Evolutionary conservation across 2,329 filamentous ascomycete species (phyloP).

Genomic region (Aureobasidium sp.): DNA sequence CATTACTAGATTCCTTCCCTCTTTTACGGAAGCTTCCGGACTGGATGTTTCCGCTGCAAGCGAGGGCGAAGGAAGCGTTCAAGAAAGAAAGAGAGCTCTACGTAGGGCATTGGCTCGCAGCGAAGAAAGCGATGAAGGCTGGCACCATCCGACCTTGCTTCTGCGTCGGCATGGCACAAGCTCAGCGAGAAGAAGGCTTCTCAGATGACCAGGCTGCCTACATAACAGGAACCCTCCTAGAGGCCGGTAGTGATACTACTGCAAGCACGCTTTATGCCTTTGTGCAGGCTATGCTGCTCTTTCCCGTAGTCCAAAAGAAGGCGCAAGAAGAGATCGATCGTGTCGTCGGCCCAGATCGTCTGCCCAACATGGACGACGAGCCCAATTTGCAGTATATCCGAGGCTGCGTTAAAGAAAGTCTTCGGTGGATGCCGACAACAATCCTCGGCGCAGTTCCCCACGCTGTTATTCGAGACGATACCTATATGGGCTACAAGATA

Average conservation of each 20-base stretch:
- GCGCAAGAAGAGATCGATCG: constrained; percentile 32
- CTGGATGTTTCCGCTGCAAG: constrained; percentile 26
- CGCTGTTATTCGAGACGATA: constrained; percentile 23
- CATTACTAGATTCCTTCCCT: constrained; percentile 36
- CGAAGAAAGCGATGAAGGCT: constrained; percentile 27
- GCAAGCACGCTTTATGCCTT: constrained; percentile 32
- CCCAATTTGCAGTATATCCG: constrained; percentile 67
- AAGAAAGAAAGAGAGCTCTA: constrained; percentile 29
- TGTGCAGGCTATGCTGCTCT: constrained; percentile 44
- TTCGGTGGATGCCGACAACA: constrained; percentile 69
- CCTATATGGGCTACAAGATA: constrained; percentile 24
- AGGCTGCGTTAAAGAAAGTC: constrained; percentile 66
- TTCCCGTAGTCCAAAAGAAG: constrained; percentile 36
- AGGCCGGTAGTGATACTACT: constrained; percentile 29
- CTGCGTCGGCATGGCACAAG: constrained; percentile 22
- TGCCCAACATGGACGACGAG: constrained; percentile 40
- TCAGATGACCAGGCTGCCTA: constrained; percentile 31
- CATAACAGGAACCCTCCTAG: constrained; percentile 22
- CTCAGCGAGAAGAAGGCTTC: constrained; percentile 26
- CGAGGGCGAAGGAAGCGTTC: constrained; percentile 25
- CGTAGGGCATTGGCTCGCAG: constrained; percentile 28
- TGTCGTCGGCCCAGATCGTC: constrained; percentile 28
- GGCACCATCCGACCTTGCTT: constrained; percentile 23
- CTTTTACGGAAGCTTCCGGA: constrained; percentile 40
- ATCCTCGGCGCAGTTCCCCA: constrained; percentile 61